Evolutionary conservation across 371 early-diverging fungal species (phyloP).

Genomic region (Mortierella sp.): DNA sequence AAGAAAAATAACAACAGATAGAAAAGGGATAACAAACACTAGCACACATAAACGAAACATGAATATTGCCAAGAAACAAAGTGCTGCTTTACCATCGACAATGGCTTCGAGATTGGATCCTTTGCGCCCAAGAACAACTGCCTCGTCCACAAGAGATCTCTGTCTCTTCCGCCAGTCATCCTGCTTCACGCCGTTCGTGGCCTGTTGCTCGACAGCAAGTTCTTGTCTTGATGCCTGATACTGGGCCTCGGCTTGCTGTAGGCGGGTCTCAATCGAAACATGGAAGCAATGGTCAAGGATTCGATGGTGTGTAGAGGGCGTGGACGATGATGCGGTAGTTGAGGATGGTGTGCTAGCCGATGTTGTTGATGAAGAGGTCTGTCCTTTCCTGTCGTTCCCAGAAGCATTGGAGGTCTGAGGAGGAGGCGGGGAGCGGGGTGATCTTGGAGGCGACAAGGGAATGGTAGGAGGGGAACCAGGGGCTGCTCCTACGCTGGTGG

Average conservation of each 20-base stretch:
- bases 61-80: not conserved
- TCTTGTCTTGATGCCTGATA: slow-evolving; percentile 52
- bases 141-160: slow-evolving; percentile 48
- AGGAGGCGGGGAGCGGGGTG: slow-evolving; percentile 36
- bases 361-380: not conserved
- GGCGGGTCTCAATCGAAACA: slow-evolving; percentile 70
- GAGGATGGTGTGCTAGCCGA: not conserved
- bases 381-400: not conserved
- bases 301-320: slow-evolving; percentile 70
- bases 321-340: slow-evolving; percentile 18
- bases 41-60: not conserved
- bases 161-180: slow-evolving; percentile 51
- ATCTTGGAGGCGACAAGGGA: slow-evolving; percentile 34
- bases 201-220: slow-evolving; percentile 33
- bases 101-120: slow-evolving; percentile 55
- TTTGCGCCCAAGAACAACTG: slow-evolving; percentile 54
- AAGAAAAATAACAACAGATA: not conserved
- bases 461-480: slow-evolving; percentile 11
- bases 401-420: slow-evolving; percentile 9
- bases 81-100: slow-evolving; percentile 38
- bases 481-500: not conserved
- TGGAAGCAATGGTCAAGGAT: slow-evolving; percentile 72
- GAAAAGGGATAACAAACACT: not conserved
- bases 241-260: slow-evolving; percentile 64
- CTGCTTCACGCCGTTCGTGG: slow-evolving; percentile 12